Percentiles rank a stretch among this genome's conserved stretches.
These are phyloP conservation scores for Hexamita inflata DNA, from an alignment of 208 protist species.

Conservation along the genomic window DNA sequence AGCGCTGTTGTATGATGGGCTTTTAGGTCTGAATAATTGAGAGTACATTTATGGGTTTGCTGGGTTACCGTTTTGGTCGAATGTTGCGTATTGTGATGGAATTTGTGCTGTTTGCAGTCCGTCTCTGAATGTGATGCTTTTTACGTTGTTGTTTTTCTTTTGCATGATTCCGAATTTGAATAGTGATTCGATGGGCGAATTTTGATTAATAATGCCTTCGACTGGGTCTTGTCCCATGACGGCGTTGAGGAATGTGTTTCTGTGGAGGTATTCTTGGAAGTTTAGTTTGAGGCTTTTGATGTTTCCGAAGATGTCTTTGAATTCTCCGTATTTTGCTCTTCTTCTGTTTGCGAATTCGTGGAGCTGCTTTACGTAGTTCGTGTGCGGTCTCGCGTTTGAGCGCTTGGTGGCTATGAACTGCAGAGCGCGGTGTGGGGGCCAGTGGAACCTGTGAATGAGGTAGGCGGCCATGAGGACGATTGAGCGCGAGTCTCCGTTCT, in stretches of 20 bases:
- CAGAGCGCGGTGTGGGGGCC: slow-evolving; percentile 25
- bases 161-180: background rate
- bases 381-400: background rate
- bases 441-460: slow-evolving; percentile 28
- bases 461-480: slow-evolving; percentile 27
- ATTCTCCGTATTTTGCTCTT: slow-evolving; percentile 21
- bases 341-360: slow-evolving; percentile 10
- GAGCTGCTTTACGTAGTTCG: slow-evolving; percentile 14
- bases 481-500: slow-evolving; percentile 18
- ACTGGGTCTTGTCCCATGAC: background rate
- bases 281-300: slow-evolving; percentile 15
- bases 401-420: slow-evolving; percentile 31
- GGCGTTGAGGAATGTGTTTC: slow-evolving; percentile 32
- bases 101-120: slow-evolving; percentile 19
- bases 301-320: slow-evolving; percentile 33
- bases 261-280: slow-evolving; percentile 19
- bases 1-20: background rate
- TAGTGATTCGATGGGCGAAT: background rate
- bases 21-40: slow-evolving; percentile 9
- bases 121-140: slow-evolving; percentile 8
- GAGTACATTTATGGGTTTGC: background rate
- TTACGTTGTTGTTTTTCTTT: background rate
- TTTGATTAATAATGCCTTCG: background rate
- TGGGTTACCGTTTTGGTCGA: slow-evolving; percentile 10
- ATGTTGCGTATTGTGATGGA: slow-evolving; percentile 19